phyloP scores from a whole-genome alignment of 352 stramenopile species.

The Pythium phragmiticola region DNA sequence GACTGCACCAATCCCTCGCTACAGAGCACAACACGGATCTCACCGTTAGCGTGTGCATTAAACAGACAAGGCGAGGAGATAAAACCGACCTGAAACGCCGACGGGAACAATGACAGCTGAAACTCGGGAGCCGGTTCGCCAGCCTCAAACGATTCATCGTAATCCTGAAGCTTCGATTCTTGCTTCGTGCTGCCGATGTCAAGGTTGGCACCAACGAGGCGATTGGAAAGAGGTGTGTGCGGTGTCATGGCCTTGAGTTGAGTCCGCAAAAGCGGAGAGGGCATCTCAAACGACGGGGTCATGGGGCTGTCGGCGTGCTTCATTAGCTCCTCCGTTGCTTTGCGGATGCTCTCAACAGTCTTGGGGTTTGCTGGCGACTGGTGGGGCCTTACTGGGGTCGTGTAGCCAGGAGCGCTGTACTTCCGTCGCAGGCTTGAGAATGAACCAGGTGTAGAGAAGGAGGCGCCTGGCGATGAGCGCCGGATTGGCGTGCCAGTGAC shows the following conservation, averaged over 20 bases:
- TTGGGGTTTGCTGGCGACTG: slow-evolving; percentile 29
- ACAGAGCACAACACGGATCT: not conserved
- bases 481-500: slow-evolving; percentile 8
- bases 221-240: slow-evolving; percentile 82
- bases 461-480: slow-evolving; percentile 13
- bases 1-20: slow-evolving; percentile 77
- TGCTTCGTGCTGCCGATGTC: slow-evolving; percentile 71
- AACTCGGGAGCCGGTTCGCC: slow-evolving; percentile 70
- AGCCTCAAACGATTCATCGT: slow-evolving; percentile 68
- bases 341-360: slow-evolving; percentile 35
- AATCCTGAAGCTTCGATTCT: slow-evolving; percentile 60
- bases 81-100: slow-evolving; percentile 53
- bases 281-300: slow-evolving; percentile 64
- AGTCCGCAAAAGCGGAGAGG: slow-evolving; percentile 76
- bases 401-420: slow-evolving; percentile 57
- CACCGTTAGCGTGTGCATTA: not conserved
- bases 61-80: slow-evolving; percentile 23
- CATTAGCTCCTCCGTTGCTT: slow-evolving; percentile 32
- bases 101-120: slow-evolving; percentile 64
- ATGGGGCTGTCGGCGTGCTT: slow-evolving; percentile 52
- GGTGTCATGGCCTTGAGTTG: slow-evolving; percentile 83
- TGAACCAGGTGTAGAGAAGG: slow-evolving; percentile 27
- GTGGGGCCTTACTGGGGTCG: slow-evolving; percentile 41
- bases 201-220: slow-evolving; percentile 71
- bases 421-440: slow-evolving; percentile 62